A percentile compares a stretch with the other conserved stretches of the same genome.
Conservation (phyloP, 169 alveolate species). For the Theileria parva region DNA sequence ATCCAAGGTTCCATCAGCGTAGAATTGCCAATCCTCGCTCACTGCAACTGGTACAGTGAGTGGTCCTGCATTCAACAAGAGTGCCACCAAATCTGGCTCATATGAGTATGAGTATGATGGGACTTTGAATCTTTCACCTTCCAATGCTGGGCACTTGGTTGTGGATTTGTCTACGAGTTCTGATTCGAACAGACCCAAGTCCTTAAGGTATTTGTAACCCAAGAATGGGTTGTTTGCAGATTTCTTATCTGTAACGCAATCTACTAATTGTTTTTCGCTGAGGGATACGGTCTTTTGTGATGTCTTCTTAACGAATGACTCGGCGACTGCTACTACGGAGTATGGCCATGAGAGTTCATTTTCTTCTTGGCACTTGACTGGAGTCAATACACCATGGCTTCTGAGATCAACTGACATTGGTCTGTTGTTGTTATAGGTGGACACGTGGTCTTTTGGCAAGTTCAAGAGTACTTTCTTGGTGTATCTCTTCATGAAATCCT, state of each 20-base stretch:
- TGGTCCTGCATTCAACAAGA: conserved; percentile 72
- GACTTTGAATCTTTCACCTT: conserved; percentile 31
- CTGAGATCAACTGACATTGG: conserved; percentile 70
- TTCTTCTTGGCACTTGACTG: conserved; percentile 79
- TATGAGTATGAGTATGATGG: conserved; percentile 28
- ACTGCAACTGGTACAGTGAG: conserved; percentile 90
- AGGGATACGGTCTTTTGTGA: conserved; percentile 43
- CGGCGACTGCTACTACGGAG: conserved; percentile 78
- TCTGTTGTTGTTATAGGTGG: conserved; percentile 12
- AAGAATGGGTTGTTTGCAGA: conserved; percentile 79
- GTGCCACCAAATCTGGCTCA: conserved; percentile 60
- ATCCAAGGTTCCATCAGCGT: conserved; percentile 72
- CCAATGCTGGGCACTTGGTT: conserved; percentile 25
- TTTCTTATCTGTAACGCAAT: conserved; percentile 76
- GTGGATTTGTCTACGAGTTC: conserved; percentile 18
- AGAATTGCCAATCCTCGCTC: conserved; percentile 79
- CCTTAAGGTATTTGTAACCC: conserved; percentile 67
- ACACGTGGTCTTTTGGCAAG: conserved; percentile 20
- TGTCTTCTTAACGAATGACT: conserved; percentile 71
- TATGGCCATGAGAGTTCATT: conserved; percentile 88
- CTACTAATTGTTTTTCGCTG: conserved; percentile 87
- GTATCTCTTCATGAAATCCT: conserved; percentile 49
- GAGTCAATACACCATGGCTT: conserved; percentile 68
- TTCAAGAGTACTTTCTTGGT: neutral
- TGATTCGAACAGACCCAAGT: conserved; percentile 70